Evolutionary conservation across 345 rosid genomes (phyloP), one percentile per base, ranked within the genome.

Genomic region (Eucalyptus sp.): DNA sequence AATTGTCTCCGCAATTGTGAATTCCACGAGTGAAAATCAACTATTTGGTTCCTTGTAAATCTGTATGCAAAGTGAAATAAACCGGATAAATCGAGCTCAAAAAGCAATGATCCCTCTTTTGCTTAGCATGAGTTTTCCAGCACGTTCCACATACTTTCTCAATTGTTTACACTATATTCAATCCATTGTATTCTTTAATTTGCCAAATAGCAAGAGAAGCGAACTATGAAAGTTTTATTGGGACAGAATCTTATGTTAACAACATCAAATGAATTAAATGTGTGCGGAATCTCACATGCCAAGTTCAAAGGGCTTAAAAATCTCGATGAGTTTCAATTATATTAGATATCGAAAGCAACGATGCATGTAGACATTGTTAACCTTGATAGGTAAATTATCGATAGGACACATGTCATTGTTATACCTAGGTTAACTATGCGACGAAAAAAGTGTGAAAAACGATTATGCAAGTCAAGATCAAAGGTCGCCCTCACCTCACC

Each of bases 281-380:
- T 3, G 0, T 18, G 5, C 0, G 0, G 7, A 71, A 37, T 37
- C 13, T 18, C 22, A 5, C 12, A 37, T 2, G 81, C 8, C 3
- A 18, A 1, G 7, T 37, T 37, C 14, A 10, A 71, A 10, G 2
- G 8, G 14, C 22, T 18, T 18, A 5, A 37, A 37, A 71, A 37
- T 68, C 62, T 15, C 8, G 79, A 31, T 15, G 5, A n/a, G 41
- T 66, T 66, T 66, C 4, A n/a, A 68, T 68, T 31, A 7, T 17
- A 3, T 31, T 14, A 33, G 10, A 33, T 17, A 33, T 68, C 4
- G 3, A 31, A 68, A 10, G 24, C 13, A 71, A 71, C 2, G 22
- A 37, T 12, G 1, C 13, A 11, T 3, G 8, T 33, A 68, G 41
- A 5, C 20, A 10, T 10, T 41, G 13, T 41, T 76, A 37, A 37